Base-by-base conservation (phyloP, 2,329 filamentous ascomycete genomes). In the Penicillium freii region DNA sequence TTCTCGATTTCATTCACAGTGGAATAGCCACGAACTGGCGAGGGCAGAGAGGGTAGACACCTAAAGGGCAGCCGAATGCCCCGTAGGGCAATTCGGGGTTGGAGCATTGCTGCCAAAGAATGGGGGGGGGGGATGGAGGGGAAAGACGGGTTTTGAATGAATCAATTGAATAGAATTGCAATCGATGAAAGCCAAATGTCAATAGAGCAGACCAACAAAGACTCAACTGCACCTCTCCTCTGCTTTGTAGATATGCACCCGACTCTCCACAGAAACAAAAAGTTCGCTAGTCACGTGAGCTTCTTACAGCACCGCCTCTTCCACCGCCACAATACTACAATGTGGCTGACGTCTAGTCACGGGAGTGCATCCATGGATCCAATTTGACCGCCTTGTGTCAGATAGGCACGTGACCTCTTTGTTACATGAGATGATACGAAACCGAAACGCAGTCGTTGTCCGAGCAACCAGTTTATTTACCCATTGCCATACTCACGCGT, bases 11-110 rank as follows among this genome's bases (percentile, higher is more conserved):
- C 79, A 74, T 66, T 67, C 56, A 77, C 65, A 36, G 71, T 71
- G 13, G 83, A 81, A 75, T 85, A 87, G 51, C 76, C 75, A 64
- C 84, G 82, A 64, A 71, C 66, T 59, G 73, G 72, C 61, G 47
- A 39, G n/a, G 64, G 60, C 23, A 77, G 73, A 62, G 72, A 70
- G 51, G 71, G 68, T 62, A 83, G 71, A 70, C 76, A 77, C 73
- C 73, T 74, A 63, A 78, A 80, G 62, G 79, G 73, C 64, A 78
- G 73, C 70, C 75, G 76, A 73, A 79, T 75, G 72, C 77, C 77
- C 67, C 78, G 77, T 59, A 82, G 78, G 69, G 83, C 81, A 76
- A 88, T 76, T 75, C 86, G 83, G 64, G 86, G 82, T 74, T 88
- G 87, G 62, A 90, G 76, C 87, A 91, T 90, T 48, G 61, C 73